Evolutionary conservation across 495 filamentous ascomycete species (phyloP).

Genomic region (Lepidopterella palustris): DNA sequence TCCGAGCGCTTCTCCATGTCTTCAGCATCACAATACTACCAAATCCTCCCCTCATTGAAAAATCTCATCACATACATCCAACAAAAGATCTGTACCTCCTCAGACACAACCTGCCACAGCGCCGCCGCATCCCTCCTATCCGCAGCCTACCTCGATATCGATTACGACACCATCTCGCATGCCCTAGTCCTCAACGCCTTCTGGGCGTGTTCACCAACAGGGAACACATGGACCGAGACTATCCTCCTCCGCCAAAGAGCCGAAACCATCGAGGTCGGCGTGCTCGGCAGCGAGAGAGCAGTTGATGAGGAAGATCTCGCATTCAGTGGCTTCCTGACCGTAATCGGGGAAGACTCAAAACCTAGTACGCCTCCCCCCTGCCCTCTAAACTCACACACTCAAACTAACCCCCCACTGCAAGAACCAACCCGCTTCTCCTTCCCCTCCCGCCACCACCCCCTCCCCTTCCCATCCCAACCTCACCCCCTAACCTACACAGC

Average conservation of each 20-base stretch:
- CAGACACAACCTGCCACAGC: conserved; percentile 36
- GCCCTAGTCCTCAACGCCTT: conserved; percentile 55
- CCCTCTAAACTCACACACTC: conserved; percentile 1
- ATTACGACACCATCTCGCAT: conserved; percentile 67
- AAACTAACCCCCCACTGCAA: conserved; percentile 23
- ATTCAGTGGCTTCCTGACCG: conserved; percentile 70
- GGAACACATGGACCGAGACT: conserved; percentile 46
- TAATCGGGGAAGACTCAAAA: conserved; percentile 66
- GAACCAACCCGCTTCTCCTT: conserved; percentile 83
- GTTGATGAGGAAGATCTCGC: conserved; percentile 64
- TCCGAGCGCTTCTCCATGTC: conserved; percentile 60
- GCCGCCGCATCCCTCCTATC: conserved; percentile 37
- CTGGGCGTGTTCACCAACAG: conserved; percentile 48
- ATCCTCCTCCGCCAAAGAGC: conserved; percentile 38
- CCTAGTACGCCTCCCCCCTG: conserved; percentile 48
- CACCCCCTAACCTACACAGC: conserved; percentile 37
- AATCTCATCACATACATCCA: conserved; percentile 53
- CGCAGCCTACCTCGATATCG: conserved; percentile 65
- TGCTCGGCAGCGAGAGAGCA: conserved; percentile 63
- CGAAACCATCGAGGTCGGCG: conserved; percentile 67
- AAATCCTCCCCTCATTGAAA: conserved; percentile 50
- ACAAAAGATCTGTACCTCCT: conserved; percentile 47
- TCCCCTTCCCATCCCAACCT: conserved; percentile 40
- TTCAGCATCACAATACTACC: conserved; percentile 62
- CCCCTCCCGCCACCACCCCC: conserved; percentile 71